A percentile compares a stretch with the other conserved stretches of the same genome.
phyloP scores from a whole-genome alignment of 805 yeast genomes.

The Teunomyces barrocoloradensis region DNA sequence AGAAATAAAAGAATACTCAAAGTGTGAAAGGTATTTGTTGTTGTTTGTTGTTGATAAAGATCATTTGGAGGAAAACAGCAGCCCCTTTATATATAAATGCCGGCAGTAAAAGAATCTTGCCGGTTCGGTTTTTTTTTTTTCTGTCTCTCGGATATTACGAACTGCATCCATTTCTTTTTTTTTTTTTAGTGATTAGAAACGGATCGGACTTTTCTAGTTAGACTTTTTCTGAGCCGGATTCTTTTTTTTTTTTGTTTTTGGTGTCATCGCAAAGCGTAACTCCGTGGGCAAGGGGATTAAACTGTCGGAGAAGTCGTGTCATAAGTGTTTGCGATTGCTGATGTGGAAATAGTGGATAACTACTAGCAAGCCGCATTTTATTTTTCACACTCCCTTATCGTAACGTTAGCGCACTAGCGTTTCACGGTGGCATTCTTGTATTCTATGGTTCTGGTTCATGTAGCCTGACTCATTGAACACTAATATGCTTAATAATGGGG shows the following conservation, averaged over 20 bases:
- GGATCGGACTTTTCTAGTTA: background rate
- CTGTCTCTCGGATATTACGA: background rate
- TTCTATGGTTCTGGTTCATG: background rate
- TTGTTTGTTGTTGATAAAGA: background rate
- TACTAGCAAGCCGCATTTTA: background rate
- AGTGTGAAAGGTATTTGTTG: background rate
- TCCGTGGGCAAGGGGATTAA: background rate
- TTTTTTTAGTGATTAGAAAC: background rate
- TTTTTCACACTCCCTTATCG: too few species aligned
- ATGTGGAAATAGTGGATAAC: background rate
- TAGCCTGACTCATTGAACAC: background rate
- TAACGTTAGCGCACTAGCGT: background rate
- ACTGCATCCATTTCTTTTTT: background rate
- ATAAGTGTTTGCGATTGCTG: background rate
- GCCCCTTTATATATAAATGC: slow-evolving; percentile 1
- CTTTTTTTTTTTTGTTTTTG: background rate
- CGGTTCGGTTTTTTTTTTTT: background rate
- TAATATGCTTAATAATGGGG: background rate
- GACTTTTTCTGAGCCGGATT: background rate
- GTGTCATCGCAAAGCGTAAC: background rate
- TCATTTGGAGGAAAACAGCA: background rate
- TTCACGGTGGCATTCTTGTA: background rate
- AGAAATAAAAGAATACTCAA: background rate
- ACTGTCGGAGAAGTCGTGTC: background rate
- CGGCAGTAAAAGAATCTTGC: slow-evolving; percentile 4